Percentiles rank a stretch among this genome's conserved stretches.
These are phyloP conservation scores for Aspergillus egyptiacus DNA, from an alignment of 495 filamentous ascomycete species.

Conservation along the genomic window DNA sequence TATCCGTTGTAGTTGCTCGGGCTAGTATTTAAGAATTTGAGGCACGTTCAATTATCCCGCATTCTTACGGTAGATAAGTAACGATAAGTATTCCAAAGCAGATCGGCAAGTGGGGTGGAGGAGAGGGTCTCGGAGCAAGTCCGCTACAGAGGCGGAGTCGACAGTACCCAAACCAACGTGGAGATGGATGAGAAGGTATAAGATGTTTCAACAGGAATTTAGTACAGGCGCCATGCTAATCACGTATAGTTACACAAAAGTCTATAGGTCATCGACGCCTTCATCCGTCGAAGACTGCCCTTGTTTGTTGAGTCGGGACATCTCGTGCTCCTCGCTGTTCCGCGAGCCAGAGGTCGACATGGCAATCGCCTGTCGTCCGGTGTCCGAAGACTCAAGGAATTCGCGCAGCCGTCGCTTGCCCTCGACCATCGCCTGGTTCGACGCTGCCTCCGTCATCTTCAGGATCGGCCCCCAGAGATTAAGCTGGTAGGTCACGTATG, in stretches of 20 bases:
- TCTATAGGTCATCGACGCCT: conserved; percentile 37
- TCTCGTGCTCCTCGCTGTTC: conserved; percentile 39
- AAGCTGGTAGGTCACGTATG: conserved; percentile 84
- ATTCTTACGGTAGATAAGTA: neutral
- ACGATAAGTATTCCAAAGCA: neutral
- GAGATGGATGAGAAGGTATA: conserved; percentile 1
- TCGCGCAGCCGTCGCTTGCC: conserved; percentile 83
- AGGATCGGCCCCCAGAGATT: conserved; percentile 95
- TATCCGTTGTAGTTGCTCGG: neutral
- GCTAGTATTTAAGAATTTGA: neutral
- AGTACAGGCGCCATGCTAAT: conserved; percentile 18
- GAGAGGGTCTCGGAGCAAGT: conserved; percentile 18
- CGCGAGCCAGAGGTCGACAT: conserved; percentile 47
- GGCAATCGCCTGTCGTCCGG: conserved; percentile 70
- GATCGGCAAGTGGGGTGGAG: neutral
- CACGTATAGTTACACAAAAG: conserved; percentile 18
- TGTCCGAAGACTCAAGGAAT: conserved; percentile 75
- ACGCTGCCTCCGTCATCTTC: conserved; percentile 87
- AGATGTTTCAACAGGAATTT: conserved; percentile 12
- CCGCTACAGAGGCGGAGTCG: conserved; percentile 8
- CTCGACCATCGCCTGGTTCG: conserved; percentile 77
- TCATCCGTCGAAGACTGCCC: conserved; percentile 27
- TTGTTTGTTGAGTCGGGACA: conserved; percentile 37
- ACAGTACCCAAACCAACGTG: neutral
- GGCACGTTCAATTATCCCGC: neutral